Conservation (phyloP, 805 yeast genomes). For the Clavispora phyllophila region DNA sequence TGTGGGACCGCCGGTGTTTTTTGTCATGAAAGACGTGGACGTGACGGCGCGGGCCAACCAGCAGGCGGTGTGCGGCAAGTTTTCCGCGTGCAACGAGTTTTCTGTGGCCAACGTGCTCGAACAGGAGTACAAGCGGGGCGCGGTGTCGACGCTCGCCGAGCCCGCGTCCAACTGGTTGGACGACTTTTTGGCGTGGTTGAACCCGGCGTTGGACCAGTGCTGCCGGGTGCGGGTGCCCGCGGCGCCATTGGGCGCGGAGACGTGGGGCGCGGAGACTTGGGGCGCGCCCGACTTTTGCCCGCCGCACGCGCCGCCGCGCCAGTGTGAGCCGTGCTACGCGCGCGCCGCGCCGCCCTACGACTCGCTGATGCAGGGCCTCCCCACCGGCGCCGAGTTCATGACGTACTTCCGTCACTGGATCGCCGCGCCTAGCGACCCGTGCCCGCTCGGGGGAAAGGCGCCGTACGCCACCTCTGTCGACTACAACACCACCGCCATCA, state of each 20-base stretch:
- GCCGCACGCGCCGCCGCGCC: constrained; percentile 61
- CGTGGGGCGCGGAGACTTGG: too few species aligned
- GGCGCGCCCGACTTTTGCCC: constrained; percentile 51
- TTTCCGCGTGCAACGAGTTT: constrained; percentile 73
- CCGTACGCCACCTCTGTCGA: constrained; percentile 61
- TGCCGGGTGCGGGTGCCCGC: constrained; percentile 43
- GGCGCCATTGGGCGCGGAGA: background rate
- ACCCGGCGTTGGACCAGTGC: constrained; percentile 82
- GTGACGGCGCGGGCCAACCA: constrained; percentile 60
- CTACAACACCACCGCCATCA: constrained; percentile 33
- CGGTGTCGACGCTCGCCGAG: constrained; percentile 62
- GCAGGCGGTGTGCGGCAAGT: constrained; percentile 78
- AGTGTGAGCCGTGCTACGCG: constrained; percentile 69
- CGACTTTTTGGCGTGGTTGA: constrained; percentile 80
- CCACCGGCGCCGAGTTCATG: constrained; percentile 67
- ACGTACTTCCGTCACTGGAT: constrained; percentile 78
- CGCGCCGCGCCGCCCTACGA: constrained; percentile 59
- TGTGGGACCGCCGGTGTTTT: constrained; percentile 89
- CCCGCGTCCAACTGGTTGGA: constrained; percentile 93
- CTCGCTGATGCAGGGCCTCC: constrained; percentile 76
- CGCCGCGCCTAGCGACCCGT: constrained; percentile 74
- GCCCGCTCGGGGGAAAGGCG: constrained; percentile 95
- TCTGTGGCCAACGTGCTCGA: constrained; percentile 79
- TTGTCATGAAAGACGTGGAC: constrained; percentile 68
- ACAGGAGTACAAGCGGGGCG: constrained; percentile 70